Evolutionary conservation across 805 yeast species (phyloP).

Genomic region (Hanseniaspora osmophila): DNA sequence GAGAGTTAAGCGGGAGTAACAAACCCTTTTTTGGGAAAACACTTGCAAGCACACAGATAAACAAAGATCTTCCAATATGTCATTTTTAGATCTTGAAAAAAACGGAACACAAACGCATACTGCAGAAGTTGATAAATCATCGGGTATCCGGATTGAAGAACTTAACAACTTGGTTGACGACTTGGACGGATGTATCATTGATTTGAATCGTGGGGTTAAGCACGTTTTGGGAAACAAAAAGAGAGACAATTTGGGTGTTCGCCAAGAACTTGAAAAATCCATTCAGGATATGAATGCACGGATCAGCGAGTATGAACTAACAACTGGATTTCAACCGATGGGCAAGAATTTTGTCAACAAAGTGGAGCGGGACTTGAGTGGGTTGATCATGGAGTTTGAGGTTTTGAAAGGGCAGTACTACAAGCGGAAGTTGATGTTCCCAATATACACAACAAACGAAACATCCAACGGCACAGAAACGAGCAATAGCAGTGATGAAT

Average conservation of each 20-base stretch:
- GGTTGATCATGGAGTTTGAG: slow-evolving; percentile 33
- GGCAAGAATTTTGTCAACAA: slow-evolving; percentile 1
- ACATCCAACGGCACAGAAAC: neutral
- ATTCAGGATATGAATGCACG: slow-evolving; percentile 9
- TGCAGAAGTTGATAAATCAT: neutral
- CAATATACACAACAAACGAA: slow-evolving; percentile 3
- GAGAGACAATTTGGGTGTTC: slow-evolving; percentile 23
- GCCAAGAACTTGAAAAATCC: slow-evolving; percentile 9
- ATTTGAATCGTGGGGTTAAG: neutral
- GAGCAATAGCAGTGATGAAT: neutral
- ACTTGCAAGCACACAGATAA: too few relatives aligned
- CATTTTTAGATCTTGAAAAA: slow-evolving; percentile 14
- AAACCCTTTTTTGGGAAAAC: too few relatives aligned
- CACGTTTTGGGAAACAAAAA: neutral
- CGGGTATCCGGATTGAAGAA: neutral
- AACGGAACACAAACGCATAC: neutral
- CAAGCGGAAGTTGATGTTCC: slow-evolving; percentile 26
- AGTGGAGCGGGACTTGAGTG: slow-evolving; percentile 34
- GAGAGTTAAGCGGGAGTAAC: too few relatives aligned
- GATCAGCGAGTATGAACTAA: neutral
- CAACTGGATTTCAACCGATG: slow-evolving; percentile 4
- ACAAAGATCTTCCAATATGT: slow-evolving; percentile 11
- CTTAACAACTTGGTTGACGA: neutral
- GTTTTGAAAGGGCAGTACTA: slow-evolving; percentile 31
- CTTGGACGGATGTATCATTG: neutral